phyloP scores from a whole-genome alignment of 371 early-diverging fungal genomes.

The Mucor indicus region DNA sequence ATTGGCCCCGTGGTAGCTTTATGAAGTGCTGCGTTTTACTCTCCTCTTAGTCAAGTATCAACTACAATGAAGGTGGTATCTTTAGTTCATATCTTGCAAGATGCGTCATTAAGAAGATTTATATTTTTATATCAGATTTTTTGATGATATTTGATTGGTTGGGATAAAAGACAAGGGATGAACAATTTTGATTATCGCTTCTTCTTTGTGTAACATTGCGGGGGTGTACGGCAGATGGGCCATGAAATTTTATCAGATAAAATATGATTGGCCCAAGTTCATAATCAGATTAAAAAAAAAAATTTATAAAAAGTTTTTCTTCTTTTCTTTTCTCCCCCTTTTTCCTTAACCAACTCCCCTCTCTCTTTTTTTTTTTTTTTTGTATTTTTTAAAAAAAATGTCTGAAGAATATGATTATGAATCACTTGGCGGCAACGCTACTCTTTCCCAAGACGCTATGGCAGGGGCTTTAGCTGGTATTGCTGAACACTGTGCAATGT shows the following conservation, averaged over 20 bases:
- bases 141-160: too few species aligned
- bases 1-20: too few species aligned
- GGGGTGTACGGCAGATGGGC: too few species aligned
- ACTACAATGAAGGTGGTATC: too few species aligned
- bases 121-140: too few species aligned
- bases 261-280: slow-evolving; percentile 8
- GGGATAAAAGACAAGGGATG: too few species aligned
- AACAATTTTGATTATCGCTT: too few species aligned
- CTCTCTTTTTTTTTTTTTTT: slow-evolving; percentile 7
- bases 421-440: slow-evolving; percentile 75
- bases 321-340: slow-evolving; percentile 5
- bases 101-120: too few species aligned
- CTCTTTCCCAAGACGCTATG: slow-evolving; percentile 70
- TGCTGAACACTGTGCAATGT: slow-evolving; percentile 91
- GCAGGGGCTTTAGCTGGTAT: slow-evolving; percentile 95
- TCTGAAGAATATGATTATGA: slow-evolving; percentile 79
- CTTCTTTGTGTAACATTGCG: too few species aligned
- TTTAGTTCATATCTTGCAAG: too few species aligned
- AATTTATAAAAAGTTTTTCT: background rate
- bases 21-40: too few species aligned
- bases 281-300: background rate
- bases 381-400: slow-evolving; percentile 14
- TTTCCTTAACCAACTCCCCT: slow-evolving; percentile 1
- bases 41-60: too few species aligned
- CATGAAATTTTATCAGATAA: slow-evolving; percentile 21